Conservation (phyloP, 2,329 filamentous ascomycete species). For the Helotiales sp. region DNA sequence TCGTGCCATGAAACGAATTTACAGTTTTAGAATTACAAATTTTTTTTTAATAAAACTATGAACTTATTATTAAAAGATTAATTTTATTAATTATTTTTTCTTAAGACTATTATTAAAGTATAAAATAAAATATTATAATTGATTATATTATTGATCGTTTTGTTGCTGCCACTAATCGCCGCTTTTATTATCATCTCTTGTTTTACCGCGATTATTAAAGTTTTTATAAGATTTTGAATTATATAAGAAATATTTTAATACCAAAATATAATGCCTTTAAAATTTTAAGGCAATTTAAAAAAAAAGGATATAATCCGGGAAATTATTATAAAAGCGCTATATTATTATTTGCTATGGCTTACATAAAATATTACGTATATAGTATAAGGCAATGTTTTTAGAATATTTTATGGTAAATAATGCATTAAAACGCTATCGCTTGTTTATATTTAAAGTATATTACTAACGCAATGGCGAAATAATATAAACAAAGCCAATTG, state of each 20-base stretch:
- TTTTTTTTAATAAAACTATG: slow-evolving; percentile 5
- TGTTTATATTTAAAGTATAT: background rate
- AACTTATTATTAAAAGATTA: slow-evolving; percentile 4
- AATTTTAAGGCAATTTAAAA: slow-evolving; percentile 5
- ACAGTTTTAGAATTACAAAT: slow-evolving; percentile 10
- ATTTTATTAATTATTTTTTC: background rate
- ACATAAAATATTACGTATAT: background rate
- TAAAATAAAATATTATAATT: slow-evolving; percentile 5
- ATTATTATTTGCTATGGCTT: background rate
- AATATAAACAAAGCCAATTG: too few species aligned
- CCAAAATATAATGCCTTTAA: slow-evolving; percentile 7
- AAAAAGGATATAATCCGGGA: background rate
- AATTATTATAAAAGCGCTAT: background rate
- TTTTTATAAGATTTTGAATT: slow-evolving; percentile 5
- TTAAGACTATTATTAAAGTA: background rate
- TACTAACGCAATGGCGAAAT: too few species aligned
- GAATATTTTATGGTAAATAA: background rate
- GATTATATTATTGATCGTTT: background rate
- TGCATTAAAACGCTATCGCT: background rate
- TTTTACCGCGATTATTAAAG: background rate
- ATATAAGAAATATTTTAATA: background rate
- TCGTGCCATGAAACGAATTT: background rate
- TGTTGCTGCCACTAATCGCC: background rate
- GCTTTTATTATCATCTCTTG: background rate
- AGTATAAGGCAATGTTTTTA: background rate